Evolutionary conservation across 2,329 filamentous ascomycete genomes (phyloP), one percentile per base, ranked within the genome.

Genomic region (Cercospora nicotianae): DNA sequence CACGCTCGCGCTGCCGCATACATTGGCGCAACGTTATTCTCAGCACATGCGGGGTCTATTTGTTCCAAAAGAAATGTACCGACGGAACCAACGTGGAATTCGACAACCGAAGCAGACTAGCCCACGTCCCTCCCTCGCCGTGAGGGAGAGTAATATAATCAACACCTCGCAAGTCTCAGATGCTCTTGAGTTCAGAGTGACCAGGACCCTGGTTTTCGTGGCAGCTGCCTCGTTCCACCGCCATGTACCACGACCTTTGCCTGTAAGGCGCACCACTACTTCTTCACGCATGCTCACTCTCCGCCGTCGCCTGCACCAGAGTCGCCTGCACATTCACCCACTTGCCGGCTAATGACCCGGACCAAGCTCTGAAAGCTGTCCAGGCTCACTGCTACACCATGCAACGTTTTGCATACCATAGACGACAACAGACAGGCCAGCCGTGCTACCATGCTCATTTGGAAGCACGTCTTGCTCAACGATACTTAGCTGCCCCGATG

Each of bases 21-120:
- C 55, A 59, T 36, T 36, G 55, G 55, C 55, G 55, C 55, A 59
- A 36, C 55, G 55, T 59, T 59, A 59, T 59, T 59, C 55, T 5
- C 55, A 59, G 55, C 55, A 59, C 55, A 59, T 59, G 55, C 55
- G 55, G 55, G 53, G 55, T 33, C 31, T 59, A 36, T 23, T 59
- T 59, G 55, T 26, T 59, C 28, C 55, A 33, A 18, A 59, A 33
- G n/a, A 31, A 59, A 31, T 36, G 55, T 59, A 59, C 55, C 55
- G 55, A 59, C n/a, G 55, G 55, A 59, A 36, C 6, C 55, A 59
- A 28, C 30, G 31, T 31, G 55, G 31, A 59, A 59, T 12, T 31
- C 8, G 55, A 31, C 28, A 2, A 59, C 55, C 55, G 31, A 59
- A 33, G 55, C 55, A 59, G 55, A n/a, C 30, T 59, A 59, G 55